Evolutionary conservation across 2,329 filamentous ascomycete species (phyloP), one percentile per base, ranked within the genome.

Genomic region (Eurotiales sp.): DNA sequence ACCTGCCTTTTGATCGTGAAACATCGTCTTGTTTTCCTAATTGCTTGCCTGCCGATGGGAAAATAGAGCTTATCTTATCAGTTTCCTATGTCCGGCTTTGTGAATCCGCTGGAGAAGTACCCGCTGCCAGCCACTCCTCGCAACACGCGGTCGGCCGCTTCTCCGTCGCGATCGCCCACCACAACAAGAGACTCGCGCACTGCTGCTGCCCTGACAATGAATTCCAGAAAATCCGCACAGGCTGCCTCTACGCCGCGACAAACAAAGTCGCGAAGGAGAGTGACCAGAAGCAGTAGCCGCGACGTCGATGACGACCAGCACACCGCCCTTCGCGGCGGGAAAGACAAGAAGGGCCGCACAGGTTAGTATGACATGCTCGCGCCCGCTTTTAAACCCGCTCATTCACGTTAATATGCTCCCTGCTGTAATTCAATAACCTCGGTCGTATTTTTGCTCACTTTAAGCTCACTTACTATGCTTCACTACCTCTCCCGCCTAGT

Each of bases 61-160:
- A 32, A 29, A 37, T 21, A 19, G 15, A n/a, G 37, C 45, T 40
- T 47, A 47, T 48, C 46, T 41, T 48, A 48, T 48, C 45, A 48
- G 22, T n/a, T 42, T 4, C 2, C 22, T 17, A 32, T 40, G 45
- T 48, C 51, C 6, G 32, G 25, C 27, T 48, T 45, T 44, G 30
- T 45, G 41, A 37, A 53, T 39, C 40, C 46, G 23, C 14, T 17
- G 4, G 14, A 23, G 8, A 48, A 40, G 40, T 53, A 52, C 46
- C 50, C 43, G 7, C 15, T 40, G 21, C 19, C 30, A 17, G 32
- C 44, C 32, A 52, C 40, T 25, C 51, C 51, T 27, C 40, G 51
- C 14, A 44, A 15, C 34, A 53, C 51, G 32, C 51, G 51, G 51
- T 53, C 51, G 51, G 41, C 12, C 29, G 21, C 46, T 25, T 27